Percentiles rank a stretch among this genome's conserved stretches.
Evolutionary conservation across 2,329 filamentous ascomycete species (phyloP).

Genomic region (Cyclaneusma minus): DNA sequence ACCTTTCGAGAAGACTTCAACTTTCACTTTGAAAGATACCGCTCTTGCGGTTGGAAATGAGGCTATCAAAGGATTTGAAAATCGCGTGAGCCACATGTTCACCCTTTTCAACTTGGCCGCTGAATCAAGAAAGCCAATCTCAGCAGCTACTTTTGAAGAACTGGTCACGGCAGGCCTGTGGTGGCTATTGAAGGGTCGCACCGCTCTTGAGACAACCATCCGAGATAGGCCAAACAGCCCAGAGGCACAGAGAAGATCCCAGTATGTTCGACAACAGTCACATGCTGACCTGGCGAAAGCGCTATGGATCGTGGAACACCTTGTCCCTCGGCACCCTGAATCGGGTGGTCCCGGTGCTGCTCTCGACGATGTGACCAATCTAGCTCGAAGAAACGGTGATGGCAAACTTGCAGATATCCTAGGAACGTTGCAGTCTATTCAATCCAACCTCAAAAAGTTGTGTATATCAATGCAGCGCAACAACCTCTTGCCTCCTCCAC

Average conservation of each 20-base stretch:
- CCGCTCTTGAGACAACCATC: constrained; percentile 57
- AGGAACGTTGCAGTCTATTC: constrained; percentile 35
- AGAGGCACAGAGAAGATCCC: constrained; percentile 35
- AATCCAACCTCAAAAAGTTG: constrained; percentile 56
- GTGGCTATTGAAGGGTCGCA: constrained; percentile 81
- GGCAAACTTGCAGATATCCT: constrained; percentile 27
- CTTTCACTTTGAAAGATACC: constrained; percentile 11
- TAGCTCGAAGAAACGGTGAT: constrained; percentile 27
- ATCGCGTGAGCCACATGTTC: constrained; percentile 56
- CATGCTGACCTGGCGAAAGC: constrained; percentile 76
- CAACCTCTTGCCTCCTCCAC: constrained; percentile 51
- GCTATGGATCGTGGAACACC: constrained; percentile 58
- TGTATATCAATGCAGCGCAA: constrained; percentile 75
- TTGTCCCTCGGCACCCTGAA: constrained; percentile 24
- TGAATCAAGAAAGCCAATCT: constrained; percentile 53
- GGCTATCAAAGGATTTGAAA: constrained; percentile 42
- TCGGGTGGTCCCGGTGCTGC: constrained; percentile 21
- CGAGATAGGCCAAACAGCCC: constrained; percentile 42
- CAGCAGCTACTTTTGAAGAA: constrained; percentile 45
- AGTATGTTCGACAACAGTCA: constrained; percentile 52
- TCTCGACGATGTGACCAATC: constrained; percentile 22
- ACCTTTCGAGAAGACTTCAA: constrained; percentile 6
- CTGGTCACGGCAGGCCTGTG: constrained; percentile 62
- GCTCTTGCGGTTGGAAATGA: constrained; percentile 10
- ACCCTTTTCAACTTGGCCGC: constrained; percentile 66